Base-by-base conservation (phyloP, 1,284 basidiomycete genomes). In the Erythrobasidium hasegawianum region DNA sequence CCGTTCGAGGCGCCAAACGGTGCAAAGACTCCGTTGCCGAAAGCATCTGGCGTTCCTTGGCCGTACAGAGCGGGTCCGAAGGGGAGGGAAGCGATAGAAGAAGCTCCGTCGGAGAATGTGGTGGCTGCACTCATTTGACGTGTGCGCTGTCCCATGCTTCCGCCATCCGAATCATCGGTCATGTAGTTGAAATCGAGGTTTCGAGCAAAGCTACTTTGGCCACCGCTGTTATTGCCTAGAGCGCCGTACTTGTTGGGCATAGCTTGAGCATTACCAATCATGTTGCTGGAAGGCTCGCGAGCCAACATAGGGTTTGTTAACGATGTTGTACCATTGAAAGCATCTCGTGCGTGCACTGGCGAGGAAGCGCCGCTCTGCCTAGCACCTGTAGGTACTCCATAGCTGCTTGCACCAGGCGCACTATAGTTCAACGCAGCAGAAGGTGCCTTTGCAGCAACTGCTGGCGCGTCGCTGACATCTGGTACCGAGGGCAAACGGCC, bases 51-150 rank as follows among this genome's bases (percentile, higher is more conserved):
- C 11, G 33, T 33, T 4, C 33, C 33, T 33, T 33, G 33, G 5
- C n/a, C 43, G 43, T 47, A 47, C 7, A 47, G 43, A 16, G 43
- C 43, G 43, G 43, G 43, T n/a, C 43, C 43, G 43, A 47, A 47
- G 7, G 43, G 43, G 4, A 47, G 43, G 5, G 43, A 47, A 4
- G 43, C 22, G 14, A 47, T 47, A 5, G 43, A 47, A n/a, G 43
- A 47, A 5, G 43, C 43, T 5, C 33, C 33, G 16, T 47, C 43
- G n/a, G 43, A 47, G 22, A 18, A 47, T 5, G 43, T 47, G 4
- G 43, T 47, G 4, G 43, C 43, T 7, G 43, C 43, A 24, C 43
- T 47, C 43, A 24, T 47, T 14, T 47, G 43, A 14, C 43, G 43
- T 14, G 43, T 14, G 8, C 43, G 43, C 33, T 33, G 33, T 33